A percentile compares a stretch with the other conserved stretches of the same genome.
Evolutionary conservation across 1,284 basidiomycete genomes (phyloP).

Genomic region (Cryptococcus floricola): DNA sequence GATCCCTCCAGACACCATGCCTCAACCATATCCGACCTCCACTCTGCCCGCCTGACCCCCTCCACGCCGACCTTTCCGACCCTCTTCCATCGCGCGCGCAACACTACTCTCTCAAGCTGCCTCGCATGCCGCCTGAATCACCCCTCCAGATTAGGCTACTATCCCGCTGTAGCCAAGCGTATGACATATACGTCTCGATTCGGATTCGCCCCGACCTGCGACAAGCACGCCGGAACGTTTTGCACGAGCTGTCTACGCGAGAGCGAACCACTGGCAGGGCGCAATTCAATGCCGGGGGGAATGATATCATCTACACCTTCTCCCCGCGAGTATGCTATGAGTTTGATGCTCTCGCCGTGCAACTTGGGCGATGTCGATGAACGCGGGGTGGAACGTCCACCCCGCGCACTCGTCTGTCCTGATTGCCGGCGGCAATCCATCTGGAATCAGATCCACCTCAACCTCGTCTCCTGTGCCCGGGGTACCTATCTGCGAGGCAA

Average conservation of each 20-base stretch:
- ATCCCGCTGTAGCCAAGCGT: slow-evolving; percentile 10
- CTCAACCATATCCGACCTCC: slow-evolving; percentile 8
- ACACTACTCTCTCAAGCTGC: slow-evolving; percentile 11
- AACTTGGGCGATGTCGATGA: slow-evolving; percentile 14
- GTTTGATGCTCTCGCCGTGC: background rate
- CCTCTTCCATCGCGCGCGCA: slow-evolving; percentile 14
- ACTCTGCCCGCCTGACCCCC: slow-evolving; percentile 5
- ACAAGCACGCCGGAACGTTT: slow-evolving; percentile 12
- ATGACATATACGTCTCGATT: slow-evolving; percentile 13
- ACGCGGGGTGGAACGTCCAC: slow-evolving; percentile 1
- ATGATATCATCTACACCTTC: background rate
- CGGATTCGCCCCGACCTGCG: slow-evolving; percentile 21
- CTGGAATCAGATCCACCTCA: slow-evolving; percentile 1
- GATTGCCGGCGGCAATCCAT: slow-evolving; percentile 17
- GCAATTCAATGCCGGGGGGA: background rate
- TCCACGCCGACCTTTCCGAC: slow-evolving; percentile 14
- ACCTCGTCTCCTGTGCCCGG: slow-evolving; percentile 16
- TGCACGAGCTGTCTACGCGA: slow-evolving; percentile 22
- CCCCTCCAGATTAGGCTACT: slow-evolving; percentile 10
- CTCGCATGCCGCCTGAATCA: slow-evolving; percentile 17
- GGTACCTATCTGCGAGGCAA: slow-evolving; percentile 8
- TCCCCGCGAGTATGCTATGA: background rate
- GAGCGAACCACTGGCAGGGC: background rate
- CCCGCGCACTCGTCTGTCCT: slow-evolving; percentile 7
- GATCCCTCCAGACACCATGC: slow-evolving; percentile 13